Evolutionary conservation across 1,139 yeast species (phyloP), one percentile per base, ranked within the genome.

Genomic region (Saccharomyces hybrid): DNA sequence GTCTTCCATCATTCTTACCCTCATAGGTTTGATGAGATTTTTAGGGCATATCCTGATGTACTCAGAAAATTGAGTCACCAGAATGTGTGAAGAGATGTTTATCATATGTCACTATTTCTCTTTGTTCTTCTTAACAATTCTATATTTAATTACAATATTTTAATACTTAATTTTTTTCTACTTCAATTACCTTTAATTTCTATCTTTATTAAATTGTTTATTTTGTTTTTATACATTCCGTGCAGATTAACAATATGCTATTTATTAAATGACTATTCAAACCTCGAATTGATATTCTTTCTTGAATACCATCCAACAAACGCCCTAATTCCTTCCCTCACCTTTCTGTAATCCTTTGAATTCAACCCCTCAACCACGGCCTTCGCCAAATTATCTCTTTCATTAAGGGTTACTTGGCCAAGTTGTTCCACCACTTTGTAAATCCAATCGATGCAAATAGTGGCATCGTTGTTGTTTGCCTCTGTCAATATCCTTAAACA

Each of bases 251-350:
- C 31, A 14, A 23, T 46, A 54, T 41, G 56, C 47, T 31, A 53
- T 38, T 31, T 50, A 49, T 54, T 38, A 49, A 51, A 57, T 48
- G 38, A 25, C 51, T 54, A 62, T 52, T 59, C 61, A 51, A 70
- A 59, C 66, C 87, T 75, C 31, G 86, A 81, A 7, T 78, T 76
- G 42, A 85, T 77, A 64, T 88, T 86, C 68, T 90, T 85, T 62
- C 96, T 78, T 27, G 86, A 76, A 69, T 89, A 91, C 88, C 96
- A 87, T 54, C 79, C 80, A 46, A 88, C 82, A 66, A 90, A 91
- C 66, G 85, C 95, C 64, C 82, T 79, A 53, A 90, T 72, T 51
- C 86, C 78, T 5, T 82, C 73, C 63, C 96, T 79, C 34, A 88
- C 83, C 62, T 88, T 78, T 68, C 95, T 80, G 67, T 77, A 83